Evolutionary conservation across 768 basidiomycete genomes (phyloP).

Genomic region (Amanita rimosa): DNA sequence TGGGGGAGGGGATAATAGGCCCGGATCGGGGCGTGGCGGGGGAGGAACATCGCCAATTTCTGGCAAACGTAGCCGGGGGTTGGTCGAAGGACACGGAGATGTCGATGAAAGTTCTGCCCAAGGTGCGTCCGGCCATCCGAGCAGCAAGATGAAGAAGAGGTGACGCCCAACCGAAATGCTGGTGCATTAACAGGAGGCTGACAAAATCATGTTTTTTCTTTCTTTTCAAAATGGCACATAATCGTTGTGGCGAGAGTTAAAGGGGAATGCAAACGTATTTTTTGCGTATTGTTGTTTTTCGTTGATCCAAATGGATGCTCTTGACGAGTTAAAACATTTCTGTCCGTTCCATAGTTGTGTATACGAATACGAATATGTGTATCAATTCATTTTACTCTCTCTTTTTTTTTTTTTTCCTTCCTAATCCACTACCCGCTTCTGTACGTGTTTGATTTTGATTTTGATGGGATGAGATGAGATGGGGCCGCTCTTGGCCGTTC

Average conservation of each 20-base stretch:
- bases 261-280: no score
- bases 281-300: no score
- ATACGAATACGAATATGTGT: no score
- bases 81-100: not conserved
- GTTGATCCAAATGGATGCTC: no score
- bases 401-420: not conserved
- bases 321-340: no score
- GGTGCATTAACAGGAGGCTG: not conserved
- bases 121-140: constrained; percentile 1
- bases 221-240: not conserved
- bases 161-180: not conserved
- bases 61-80: not conserved
- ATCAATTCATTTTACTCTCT: not conserved
- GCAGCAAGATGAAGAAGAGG: not conserved
- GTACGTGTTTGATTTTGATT: no score
- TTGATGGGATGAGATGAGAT: no score
- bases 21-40: not conserved
- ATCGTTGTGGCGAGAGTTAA: no score
- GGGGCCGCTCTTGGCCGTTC: no score
- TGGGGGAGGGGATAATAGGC: not conserved
- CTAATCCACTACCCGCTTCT: not conserved
- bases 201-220: not conserved
- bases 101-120: not conserved
- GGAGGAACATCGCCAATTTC: not conserved
- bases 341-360: no score